Evolutionary conservation across 805 yeast species (phyloP), one percentile per base, ranked within the genome.

Genomic region (Grigorovia transvaalensis): DNA sequence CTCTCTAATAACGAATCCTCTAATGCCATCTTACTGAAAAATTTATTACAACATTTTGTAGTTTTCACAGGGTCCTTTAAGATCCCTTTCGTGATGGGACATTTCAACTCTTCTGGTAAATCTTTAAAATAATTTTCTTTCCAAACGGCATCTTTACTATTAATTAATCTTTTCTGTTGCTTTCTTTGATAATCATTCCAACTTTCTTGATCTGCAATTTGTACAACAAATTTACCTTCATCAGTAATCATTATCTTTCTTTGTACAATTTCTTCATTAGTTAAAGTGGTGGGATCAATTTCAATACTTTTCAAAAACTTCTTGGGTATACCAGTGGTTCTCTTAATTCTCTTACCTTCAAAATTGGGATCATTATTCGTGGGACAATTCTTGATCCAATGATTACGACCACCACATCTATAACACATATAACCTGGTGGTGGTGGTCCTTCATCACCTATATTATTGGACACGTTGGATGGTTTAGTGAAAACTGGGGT

Each of bases 261-360:
- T 42, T 74, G 74, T 4, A 74, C 73, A 59, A 73, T 75, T 46
- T 79, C 85, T 42, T 83, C 88, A 0, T 81, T 77, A 29, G 91
- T 91, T 63, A 86, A 86, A 9, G 57, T 60, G 0, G 60, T 52
- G 1, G 70, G 62, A 56, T 68, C 71, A 15, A 67, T 61, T 17
- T 86, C 87, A 8, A 93, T 82, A 0, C 95, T 84, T 59, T 88
- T 85, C 67, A 93, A 79, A 67, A 88, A 88, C 38, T 95, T 84
- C 68, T 84, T 85, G 1, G 99, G 99, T 63, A 93, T 93, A 82
- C 99, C 99, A 0, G 98, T 93, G 0, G 97, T 90, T 59, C 95
- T 78, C 60, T 87, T 85, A 48, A 93, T 85, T 54, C 95, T 77
- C 63, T 87, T 88, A 18, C 96, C 96, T 64, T 91, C 98, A 77